Conservation (phyloP, 108 stramenopile species). For the Aurantiochytrium sp. region DNA sequence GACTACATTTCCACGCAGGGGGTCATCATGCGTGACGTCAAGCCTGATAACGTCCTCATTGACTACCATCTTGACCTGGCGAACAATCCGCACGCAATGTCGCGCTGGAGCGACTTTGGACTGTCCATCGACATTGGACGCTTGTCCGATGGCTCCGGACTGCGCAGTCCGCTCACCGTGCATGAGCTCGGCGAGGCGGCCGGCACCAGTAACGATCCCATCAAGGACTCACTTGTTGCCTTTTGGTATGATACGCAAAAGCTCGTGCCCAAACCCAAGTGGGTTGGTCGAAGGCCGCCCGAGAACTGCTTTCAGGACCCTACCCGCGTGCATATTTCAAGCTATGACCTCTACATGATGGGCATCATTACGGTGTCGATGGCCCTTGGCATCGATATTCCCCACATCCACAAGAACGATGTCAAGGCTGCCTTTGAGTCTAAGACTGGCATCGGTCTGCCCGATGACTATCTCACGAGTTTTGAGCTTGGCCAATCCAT, state of each 20-base stretch:
- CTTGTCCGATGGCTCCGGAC: background rate
- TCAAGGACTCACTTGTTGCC: background rate
- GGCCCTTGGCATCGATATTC: conserved; percentile 1
- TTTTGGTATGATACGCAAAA: conserved; percentile 18
- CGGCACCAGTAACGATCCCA: background rate
- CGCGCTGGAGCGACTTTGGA: conserved; percentile 18
- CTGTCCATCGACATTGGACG: background rate
- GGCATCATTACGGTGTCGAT: background rate
- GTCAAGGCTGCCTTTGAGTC: background rate
- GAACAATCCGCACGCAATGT: background rate
- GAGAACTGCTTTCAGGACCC: background rate
- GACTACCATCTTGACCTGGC: background rate
- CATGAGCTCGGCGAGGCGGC: background rate
- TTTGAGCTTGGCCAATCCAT: background rate
- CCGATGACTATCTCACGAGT: background rate
- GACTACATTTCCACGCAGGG: background rate
- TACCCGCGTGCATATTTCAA: background rate
- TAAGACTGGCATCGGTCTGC: background rate
- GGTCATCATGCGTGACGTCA: background rate
- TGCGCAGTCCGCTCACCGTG: background rate
- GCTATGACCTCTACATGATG: conserved; percentile 13
- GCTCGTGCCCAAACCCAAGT: conserved; percentile 6
- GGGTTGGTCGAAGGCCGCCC: background rate
- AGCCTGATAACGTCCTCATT: conserved; percentile 1
- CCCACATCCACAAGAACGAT: background rate